Base-by-base conservation (phyloP, 768 basidiomycete genomes). In the Amyloporia xantha region DNA sequence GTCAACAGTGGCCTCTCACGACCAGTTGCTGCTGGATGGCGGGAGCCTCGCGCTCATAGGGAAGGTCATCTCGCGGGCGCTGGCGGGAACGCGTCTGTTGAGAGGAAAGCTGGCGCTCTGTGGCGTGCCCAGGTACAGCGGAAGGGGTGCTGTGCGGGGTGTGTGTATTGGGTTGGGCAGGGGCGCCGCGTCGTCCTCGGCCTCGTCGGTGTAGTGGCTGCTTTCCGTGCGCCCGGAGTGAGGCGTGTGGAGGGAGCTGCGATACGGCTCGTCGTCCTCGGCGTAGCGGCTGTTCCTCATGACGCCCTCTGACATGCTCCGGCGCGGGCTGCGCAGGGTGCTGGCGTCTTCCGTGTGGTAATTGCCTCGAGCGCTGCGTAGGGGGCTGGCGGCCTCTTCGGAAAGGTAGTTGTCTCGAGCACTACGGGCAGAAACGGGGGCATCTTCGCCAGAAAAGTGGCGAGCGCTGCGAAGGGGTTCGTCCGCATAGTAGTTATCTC, bases 141-240 rank as follows among this genome's bases (percentile, higher is more conserved):
- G 42, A 9, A 30, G 30, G 44, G 27, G 44, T 35, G 44, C 28
- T 9, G 44, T 20, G 20, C 44, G 38, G 12, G 38, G 38, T 9
- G 15, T 39, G 19, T 39, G 38, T 9, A 39, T 19, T 6, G 38
- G 38, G 23, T 33, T 45, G 3, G 44, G 44, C 17, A 35, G 21
- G 9, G 24, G 42, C 24, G n/a, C n/a, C 33, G 33, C 9, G 33
- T 30, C 25, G 17, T 45, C 44, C 7, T 45, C 44, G 30, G 20
- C 44, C 30, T 28, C 27, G 12, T 33, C 44, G n/a, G 44, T 45
- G 24, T 45, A 45, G 3, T n/a, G 30, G 44, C 44, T 45, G 30
- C 44, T 45, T 11, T 45, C 44, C 30, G 44, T 45, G n/a, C 30
- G 44, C 13, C 44, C 36, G n/a, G 30, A 3, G 33, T 45, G 44